These are phyloP conservation scores for Saururus chinensis DNA, from an alignment of 164 flowering plant genomes.

Conservation along the genomic window DNA sequence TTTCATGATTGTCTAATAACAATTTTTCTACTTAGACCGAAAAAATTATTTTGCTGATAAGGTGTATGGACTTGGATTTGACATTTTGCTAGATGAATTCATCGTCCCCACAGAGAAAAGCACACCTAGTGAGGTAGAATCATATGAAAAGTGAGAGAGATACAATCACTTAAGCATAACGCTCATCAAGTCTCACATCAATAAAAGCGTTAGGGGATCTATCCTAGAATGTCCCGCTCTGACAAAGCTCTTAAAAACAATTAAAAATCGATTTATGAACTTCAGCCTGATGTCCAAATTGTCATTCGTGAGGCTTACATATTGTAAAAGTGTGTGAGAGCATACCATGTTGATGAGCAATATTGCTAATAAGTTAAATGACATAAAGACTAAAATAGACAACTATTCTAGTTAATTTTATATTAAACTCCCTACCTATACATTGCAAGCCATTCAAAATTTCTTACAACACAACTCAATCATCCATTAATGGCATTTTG, in stretches of 20 bases:
- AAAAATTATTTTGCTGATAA: no score
- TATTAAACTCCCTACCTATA: not conserved
- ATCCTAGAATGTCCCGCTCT: not conserved
- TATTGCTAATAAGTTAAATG: not conserved
- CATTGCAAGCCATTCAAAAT: slow-evolving; percentile 4
- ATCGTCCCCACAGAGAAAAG: no score
- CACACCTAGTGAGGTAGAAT: not conserved
- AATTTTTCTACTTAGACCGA: no score
- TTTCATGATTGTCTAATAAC: no score
- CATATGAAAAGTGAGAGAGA: slow-evolving; percentile 1
- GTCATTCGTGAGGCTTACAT: not conserved
- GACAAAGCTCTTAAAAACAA: not conserved
- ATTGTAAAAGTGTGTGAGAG: not conserved
- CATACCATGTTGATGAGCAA: slow-evolving; percentile 2
- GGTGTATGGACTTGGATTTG: no score
- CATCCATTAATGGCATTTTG: not conserved
- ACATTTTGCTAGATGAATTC: no score
- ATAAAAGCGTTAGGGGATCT: not conserved
- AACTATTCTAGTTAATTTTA: not conserved
- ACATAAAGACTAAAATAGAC: not conserved
- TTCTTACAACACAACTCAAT: slow-evolving; percentile 1
- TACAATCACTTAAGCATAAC: not conserved
- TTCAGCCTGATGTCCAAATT: not conserved
- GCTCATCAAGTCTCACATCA: no score
- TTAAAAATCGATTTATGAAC: not conserved